These are phyloP conservation scores for Xylaria sp. DNA, from an alignment of 2,329 filamentous ascomycete species.

Conservation along the genomic window DNA sequence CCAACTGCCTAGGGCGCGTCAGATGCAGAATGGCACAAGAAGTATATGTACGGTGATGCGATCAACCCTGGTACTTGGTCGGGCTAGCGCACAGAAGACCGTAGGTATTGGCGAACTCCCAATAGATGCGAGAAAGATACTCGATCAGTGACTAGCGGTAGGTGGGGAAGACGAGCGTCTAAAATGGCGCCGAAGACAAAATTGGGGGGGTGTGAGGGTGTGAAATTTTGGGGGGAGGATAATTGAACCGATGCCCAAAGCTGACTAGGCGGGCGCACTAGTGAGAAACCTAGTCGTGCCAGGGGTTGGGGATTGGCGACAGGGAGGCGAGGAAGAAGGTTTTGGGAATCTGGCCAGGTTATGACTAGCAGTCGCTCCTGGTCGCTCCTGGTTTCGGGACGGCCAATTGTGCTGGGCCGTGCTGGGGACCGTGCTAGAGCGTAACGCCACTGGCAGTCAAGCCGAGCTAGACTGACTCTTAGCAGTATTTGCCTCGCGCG, in stretches of 20 bases:
- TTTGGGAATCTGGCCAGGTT: slow-evolving; percentile 42
- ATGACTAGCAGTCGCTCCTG: slow-evolving; percentile 42
- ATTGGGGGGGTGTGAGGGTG: slow-evolving; percentile 40
- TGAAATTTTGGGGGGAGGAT: slow-evolving; percentile 35
- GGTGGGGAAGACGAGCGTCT: slow-evolving; percentile 40
- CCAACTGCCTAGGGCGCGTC: slow-evolving; percentile 12
- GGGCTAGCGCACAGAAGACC: slow-evolving; percentile 12
- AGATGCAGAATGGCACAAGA: slow-evolving; percentile 16
- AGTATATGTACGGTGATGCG: slow-evolving; percentile 34
- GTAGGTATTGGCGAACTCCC: slow-evolving; percentile 25
- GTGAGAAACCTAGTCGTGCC: slow-evolving; percentile 40
- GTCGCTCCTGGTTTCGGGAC: slow-evolving; percentile 41
- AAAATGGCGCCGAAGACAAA: slow-evolving; percentile 45
- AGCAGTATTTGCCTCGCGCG: slow-evolving; percentile 35
- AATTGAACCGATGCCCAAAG: slow-evolving; percentile 42
- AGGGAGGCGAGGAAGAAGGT: slow-evolving; percentile 36
- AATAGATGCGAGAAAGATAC: slow-evolving; percentile 36
- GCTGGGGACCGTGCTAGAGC: slow-evolving; percentile 19
- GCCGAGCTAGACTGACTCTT: slow-evolving; percentile 49
- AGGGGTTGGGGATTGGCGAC: slow-evolving; percentile 47
- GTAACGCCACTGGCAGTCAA: slow-evolving; percentile 42
- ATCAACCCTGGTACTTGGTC: slow-evolving; percentile 32
- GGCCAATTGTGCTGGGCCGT: slow-evolving; percentile 28
- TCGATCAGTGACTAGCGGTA: slow-evolving; percentile 38
- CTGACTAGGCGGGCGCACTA: slow-evolving; percentile 46